These are phyloP conservation scores for Ostreobium quekettii DNA, from an alignment of 139 green algal species.

Conservation along the genomic window DNA sequence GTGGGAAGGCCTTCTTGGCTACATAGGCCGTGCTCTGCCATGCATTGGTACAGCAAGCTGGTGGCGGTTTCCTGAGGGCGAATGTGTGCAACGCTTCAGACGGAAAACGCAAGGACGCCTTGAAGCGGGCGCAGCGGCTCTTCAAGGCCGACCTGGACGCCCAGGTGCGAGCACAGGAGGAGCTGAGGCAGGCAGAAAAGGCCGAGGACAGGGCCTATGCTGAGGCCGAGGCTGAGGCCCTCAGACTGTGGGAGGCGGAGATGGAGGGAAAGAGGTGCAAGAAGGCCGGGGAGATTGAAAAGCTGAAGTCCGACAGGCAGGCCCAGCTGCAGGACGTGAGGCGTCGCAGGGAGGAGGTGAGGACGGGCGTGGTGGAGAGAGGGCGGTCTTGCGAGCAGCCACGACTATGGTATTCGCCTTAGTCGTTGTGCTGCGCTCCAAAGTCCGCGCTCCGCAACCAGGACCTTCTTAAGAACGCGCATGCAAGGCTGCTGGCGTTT, in stretches of 20 bases:
- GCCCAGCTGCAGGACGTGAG: conserved; percentile 7
- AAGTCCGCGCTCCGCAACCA: too few species aligned
- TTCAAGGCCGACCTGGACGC: background rate
- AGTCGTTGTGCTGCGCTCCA: too few species aligned
- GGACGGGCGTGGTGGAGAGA: background rate
- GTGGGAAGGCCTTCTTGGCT: too few species aligned
- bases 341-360: background rate
- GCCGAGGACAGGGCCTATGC: background rate
- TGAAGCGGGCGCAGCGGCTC: background rate
- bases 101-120: background rate
- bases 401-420: too few species aligned
- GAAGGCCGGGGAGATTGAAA: background rate
- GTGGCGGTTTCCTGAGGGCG: too few species aligned
- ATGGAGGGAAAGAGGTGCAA: background rate
- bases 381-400: background rate
- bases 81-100: too few species aligned
- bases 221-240: background rate
- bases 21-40: too few species aligned
- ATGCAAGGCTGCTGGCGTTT: too few species aligned
- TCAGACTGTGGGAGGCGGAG: conserved; percentile 1
- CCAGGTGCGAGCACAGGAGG: background rate
- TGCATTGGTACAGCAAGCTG: too few species aligned
- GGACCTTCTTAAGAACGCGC: too few species aligned
- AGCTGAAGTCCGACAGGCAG: conserved; percentile 1
- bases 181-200: background rate